Conservation (phyloP, 1,139 yeast genomes). For the Schwanniomyces etchellsii region DNA sequence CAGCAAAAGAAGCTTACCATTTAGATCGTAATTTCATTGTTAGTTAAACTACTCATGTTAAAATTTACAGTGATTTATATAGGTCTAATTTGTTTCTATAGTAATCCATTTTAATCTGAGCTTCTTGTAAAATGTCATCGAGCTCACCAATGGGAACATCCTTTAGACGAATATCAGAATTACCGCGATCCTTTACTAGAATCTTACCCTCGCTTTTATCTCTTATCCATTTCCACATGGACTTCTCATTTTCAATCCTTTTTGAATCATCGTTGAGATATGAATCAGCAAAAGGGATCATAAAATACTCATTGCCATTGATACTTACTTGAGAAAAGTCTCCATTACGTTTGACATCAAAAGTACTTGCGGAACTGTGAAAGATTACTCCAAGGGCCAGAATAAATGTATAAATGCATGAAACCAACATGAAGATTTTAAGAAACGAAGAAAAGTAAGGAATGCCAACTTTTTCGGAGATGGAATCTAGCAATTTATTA, state of each 20-base stretch:
- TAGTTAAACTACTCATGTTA: no score
- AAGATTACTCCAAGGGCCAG: not conserved
- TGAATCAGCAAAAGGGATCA: conserved; percentile 43
- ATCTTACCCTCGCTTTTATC: conserved; percentile 34
- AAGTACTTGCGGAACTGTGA: not conserved
- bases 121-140: conserved; percentile 48
- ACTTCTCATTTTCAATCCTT: conserved; percentile 50
- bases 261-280: conserved; percentile 27
- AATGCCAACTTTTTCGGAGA: conserved; percentile 19
- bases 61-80: not conserved
- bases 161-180: conserved; percentile 5
- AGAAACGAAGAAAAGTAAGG: not conserved
- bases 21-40: no score
- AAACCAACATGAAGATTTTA: conserved; percentile 18
- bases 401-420: conserved; percentile 5
- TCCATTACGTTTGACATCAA: no score
- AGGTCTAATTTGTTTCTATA: conserved; percentile 3
- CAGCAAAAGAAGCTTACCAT: no score
- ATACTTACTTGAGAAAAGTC: conserved; percentile 24
- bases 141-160: conserved; percentile 42
- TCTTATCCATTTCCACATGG: conserved; percentile 80
- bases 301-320: conserved; percentile 37
- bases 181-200: conserved; percentile 2
- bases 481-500: conserved; percentile 15
- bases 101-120: conserved; percentile 45